Conservation (phyloP, 352 stramenopile species). For the Saprolegnia parasitica region DNA sequence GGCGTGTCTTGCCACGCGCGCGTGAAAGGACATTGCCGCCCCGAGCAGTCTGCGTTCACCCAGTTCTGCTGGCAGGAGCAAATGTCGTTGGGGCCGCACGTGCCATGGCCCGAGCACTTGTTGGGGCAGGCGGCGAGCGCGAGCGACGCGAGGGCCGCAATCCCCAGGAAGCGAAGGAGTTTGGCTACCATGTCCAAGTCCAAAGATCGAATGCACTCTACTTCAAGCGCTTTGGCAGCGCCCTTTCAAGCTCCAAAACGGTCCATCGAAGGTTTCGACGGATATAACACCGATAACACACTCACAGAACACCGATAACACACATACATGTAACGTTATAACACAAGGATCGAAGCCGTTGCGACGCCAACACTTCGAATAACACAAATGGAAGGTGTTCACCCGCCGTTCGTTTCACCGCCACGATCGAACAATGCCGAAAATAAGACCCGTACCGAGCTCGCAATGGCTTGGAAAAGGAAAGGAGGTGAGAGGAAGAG, state of each 20-base stretch:
- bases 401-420: too few species aligned
- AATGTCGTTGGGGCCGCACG: slow-evolving; percentile 68
- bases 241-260: slow-evolving; percentile 1
- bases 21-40: slow-evolving; percentile 43
- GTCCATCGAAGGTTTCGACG: slow-evolving; percentile 5
- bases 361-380: neutral
- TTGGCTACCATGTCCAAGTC: neutral
- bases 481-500: too few species aligned
- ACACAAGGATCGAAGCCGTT: neutral
- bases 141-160: slow-evolving; percentile 9
- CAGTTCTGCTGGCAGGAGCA: slow-evolving; percentile 84
- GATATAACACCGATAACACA: neutral
- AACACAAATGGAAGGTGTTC: neutral
- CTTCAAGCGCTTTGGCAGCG: neutral
- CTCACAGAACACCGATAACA: neutral
- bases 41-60: slow-evolving; percentile 50
- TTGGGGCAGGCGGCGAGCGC: slow-evolving; percentile 49
- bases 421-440: too few species aligned
- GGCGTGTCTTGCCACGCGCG: slow-evolving; percentile 63
- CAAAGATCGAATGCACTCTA: neutral
- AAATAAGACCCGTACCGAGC: too few species aligned
- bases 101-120: slow-evolving; percentile 85
- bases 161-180: slow-evolving; percentile 1
- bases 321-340: neutral
- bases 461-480: too few species aligned